Conservation (phyloP, 371 early-diverging fungal species). For the Apophysomyces ossiformis region DNA sequence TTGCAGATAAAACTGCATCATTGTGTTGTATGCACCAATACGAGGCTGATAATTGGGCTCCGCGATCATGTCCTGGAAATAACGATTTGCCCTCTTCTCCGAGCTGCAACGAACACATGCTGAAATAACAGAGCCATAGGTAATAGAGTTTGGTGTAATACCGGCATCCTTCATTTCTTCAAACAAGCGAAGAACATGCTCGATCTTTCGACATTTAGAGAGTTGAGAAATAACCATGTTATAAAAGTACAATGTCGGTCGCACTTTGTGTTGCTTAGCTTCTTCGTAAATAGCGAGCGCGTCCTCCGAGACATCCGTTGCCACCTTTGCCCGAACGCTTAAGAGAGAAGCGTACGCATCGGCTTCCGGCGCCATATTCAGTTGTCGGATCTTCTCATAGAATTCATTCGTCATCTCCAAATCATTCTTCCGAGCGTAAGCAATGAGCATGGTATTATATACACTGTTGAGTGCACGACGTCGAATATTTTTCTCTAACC, state of each 20-base stretch:
- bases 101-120: slow-evolving; percentile 61
- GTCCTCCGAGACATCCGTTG: slow-evolving; percentile 60
- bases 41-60: slow-evolving; percentile 57
- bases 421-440: slow-evolving; percentile 53
- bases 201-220: slow-evolving; percentile 60
- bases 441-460: slow-evolving; percentile 60
- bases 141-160: slow-evolving; percentile 61
- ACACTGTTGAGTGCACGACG: slow-evolving; percentile 26
- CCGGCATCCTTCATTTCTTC: slow-evolving; percentile 58
- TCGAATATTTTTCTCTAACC: slow-evolving; percentile 19
- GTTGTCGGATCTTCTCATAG: slow-evolving; percentile 51
- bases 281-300: slow-evolving; percentile 62
- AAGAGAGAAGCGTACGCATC: slow-evolving; percentile 57
- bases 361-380: slow-evolving; percentile 40
- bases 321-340: slow-evolving; percentile 48
- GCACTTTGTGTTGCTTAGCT: slow-evolving; percentile 56
- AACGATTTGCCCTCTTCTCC: slow-evolving; percentile 52
- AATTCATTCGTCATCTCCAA: slow-evolving; percentile 46
- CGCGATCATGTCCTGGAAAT: slow-evolving; percentile 57
- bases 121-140: slow-evolving; percentile 65
- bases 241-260: slow-evolving; percentile 63
- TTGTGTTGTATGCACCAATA: slow-evolving; percentile 61
- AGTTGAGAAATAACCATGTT: slow-evolving; percentile 68
- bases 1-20: slow-evolving; percentile 70
- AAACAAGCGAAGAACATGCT: slow-evolving; percentile 51